Evolutionary conservation across 2,329 filamentous ascomycete genomes (phyloP), one percentile per base, ranked within the genome.

Genomic region (Penicillium sp.): DNA sequence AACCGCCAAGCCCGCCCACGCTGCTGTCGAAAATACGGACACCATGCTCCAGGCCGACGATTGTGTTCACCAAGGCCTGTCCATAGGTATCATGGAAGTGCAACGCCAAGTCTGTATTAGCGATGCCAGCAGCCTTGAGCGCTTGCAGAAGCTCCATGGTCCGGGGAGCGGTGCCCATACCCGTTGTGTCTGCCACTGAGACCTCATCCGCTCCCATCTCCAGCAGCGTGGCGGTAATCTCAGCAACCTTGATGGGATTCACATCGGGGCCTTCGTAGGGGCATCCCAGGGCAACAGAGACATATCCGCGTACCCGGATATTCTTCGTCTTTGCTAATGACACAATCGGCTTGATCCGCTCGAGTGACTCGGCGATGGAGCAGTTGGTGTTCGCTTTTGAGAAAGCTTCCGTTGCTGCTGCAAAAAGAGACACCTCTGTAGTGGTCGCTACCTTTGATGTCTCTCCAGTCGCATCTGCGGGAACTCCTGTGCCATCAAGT

Each of bases 71-170:
- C 44, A 88, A 70, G 2, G 86, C 86, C 68, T 86, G 83, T 1
- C 85, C 86, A 64, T 86, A 88, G 0, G 86, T 88, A 64, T 88
- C 86, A 64, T 88, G 86, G 68, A 88, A 88, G 68, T 88, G 86
- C 57, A 88, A 73, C 1, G 85, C 86, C 10, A 88, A 66, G 60
- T 88, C 85, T 38, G 79, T 80, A 53, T 79, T 82, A 52, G 82
- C 79, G 50, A 88, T 81, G 0, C 86, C 86, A 1, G 85, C 85
- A 19, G 84, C 82, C 31, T 79, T 79, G 51, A 88, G 71, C 2
- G 84, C 82, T 60, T 83, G 79, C 47, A 88, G 74, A 2, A 88
- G 77, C 61, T 83, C 81, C 57, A 79, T 71, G 0, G 86, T 88
- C 52, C 82, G 80, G 1, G 84, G 84, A 10, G 83, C 84, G 1